These are phyloP conservation scores for Backusella circina DNA, from an alignment of 192 early-diverging fungal species.

Conservation along the genomic window DNA sequence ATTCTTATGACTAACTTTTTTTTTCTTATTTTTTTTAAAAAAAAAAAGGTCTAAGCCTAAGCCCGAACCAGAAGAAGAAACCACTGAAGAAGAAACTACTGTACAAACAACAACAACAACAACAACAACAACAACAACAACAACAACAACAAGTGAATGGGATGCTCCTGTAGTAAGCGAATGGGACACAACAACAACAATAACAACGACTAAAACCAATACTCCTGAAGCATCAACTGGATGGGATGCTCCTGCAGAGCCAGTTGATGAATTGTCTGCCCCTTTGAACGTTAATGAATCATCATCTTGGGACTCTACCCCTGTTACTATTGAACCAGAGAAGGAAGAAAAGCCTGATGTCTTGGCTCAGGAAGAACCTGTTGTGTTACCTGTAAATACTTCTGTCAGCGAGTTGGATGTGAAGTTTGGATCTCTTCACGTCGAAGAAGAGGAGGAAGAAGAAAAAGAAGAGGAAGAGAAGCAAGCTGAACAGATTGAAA, in stretches of 20 bases:
- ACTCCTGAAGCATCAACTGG: slow-evolving; percentile 3
- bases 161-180: not conserved
- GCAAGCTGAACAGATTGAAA: slow-evolving; percentile 27
- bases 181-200: slow-evolving; percentile 10
- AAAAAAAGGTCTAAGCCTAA: slow-evolving; percentile 29
- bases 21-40: not conserved
- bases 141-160: not conserved
- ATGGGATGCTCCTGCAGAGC: slow-evolving; percentile 17
- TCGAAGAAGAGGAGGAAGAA: slow-evolving; percentile 53
- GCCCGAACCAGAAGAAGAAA: slow-evolving; percentile 37
- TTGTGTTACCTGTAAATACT: slow-evolving; percentile 77
- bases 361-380: slow-evolving; percentile 71
- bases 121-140: slow-evolving; percentile 4
- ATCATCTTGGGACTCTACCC: slow-evolving; percentile 12
- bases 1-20: not conserved
- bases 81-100: not conserved
- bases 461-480: slow-evolving; percentile 40
- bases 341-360: slow-evolving; percentile 41
- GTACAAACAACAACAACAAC: slow-evolving; percentile 13
- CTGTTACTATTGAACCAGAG: slow-evolving; percentile 23
- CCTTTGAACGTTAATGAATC: slow-evolving; percentile 7
- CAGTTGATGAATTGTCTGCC: slow-evolving; percentile 23
- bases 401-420: slow-evolving; percentile 63
- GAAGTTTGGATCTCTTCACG: slow-evolving; percentile 77
- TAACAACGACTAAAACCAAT: not conserved